phyloP scores from a whole-genome alignment of 1,284 basidiomycete genomes.

The Sporisorium sorghi region DNA sequence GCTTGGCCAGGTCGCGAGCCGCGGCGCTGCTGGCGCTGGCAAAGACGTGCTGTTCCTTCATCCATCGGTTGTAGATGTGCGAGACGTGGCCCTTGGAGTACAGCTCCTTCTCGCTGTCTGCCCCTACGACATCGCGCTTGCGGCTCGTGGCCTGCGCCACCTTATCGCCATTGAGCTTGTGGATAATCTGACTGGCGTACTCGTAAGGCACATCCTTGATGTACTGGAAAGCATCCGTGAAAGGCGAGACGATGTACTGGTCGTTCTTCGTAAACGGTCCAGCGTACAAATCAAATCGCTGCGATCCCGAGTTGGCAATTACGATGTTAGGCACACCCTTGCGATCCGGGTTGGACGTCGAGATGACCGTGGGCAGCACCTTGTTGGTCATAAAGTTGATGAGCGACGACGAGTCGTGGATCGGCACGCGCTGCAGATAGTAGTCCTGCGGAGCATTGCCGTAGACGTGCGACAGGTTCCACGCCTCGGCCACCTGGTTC shows the following conservation, averaged over 20 bases:
- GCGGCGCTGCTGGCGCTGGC: constrained; percentile 5
- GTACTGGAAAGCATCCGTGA: constrained; percentile 63
- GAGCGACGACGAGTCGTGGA: constrained; percentile 49
- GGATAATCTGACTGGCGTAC: constrained; percentile 53
- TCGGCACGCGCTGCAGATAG: constrained; percentile 59
- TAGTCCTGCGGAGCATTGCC: constrained; percentile 64
- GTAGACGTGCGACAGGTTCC: constrained; percentile 63
- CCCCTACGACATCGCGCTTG: constrained; percentile 15
- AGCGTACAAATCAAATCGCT: constrained; percentile 63
- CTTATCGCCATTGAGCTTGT: constrained; percentile 44
- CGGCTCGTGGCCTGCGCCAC: constrained; percentile 21
- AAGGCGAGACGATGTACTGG: constrained; percentile 65
- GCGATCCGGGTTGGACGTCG: constrained; percentile 55
- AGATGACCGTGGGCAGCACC: constrained; percentile 65
- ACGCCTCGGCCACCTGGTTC: constrained; percentile 51
- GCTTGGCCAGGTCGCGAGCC: constrained; percentile 20
- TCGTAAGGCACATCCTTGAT: constrained; percentile 58
- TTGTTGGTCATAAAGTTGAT: constrained; percentile 59
- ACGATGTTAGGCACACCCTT: constrained; percentile 53
- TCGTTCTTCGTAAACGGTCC: constrained; percentile 65
- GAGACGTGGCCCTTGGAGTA: constrained; percentile 45
- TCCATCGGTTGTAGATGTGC: constrained; percentile 52
- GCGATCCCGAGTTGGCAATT: constrained; percentile 62
- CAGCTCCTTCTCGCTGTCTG: constrained; percentile 30
- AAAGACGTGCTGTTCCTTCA: constrained; percentile 23